Conservation (phyloP, 129 eudicot genomes). For the Ambrosia trifida region DNA sequence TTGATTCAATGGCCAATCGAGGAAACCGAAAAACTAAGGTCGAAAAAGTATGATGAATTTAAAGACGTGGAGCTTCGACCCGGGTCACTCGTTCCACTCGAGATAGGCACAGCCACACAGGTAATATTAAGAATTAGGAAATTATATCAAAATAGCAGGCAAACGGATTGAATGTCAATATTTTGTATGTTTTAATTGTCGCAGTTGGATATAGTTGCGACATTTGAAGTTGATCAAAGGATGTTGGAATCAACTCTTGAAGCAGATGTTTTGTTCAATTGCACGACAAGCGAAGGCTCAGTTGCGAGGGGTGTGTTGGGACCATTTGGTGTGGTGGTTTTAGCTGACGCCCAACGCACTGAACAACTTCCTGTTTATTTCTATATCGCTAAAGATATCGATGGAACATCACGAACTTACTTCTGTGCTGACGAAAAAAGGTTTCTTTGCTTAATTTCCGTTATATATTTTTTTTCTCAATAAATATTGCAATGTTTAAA, state of each 20-base stretch:
- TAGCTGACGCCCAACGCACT: constrained; percentile 60
- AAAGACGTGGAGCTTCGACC: constrained; percentile 62
- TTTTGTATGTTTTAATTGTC: background rate
- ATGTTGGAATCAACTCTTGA: constrained; percentile 46
- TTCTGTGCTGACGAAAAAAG: constrained; percentile 84
- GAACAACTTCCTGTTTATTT: constrained; percentile 85
- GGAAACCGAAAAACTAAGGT: constrained; percentile 68
- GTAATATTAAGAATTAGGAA: constrained; percentile 19
- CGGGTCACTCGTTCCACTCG: constrained; percentile 65
- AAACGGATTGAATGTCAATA: background rate
- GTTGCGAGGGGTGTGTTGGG: constrained; percentile 67
- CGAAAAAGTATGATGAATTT: constrained; percentile 33
- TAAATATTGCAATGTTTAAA: background rate
- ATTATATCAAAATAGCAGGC: background rate
- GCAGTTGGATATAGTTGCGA: constrained; percentile 77
- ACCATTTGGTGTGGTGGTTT: constrained; percentile 80
- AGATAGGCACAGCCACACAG: constrained; percentile 69
- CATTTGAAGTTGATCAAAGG: constrained; percentile 61
- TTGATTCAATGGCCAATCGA: constrained; percentile 91
- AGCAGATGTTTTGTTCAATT: constrained; percentile 58
- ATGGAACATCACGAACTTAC: constrained; percentile 62
- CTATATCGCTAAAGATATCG: constrained; percentile 62
- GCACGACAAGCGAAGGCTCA: constrained; percentile 67
- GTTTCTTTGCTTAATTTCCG: constrained; percentile 28
- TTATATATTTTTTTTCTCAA: background rate